Conservation (phyloP, 2,329 filamentous ascomycete genomes). For the Epichloe brachyelytri region DNA sequence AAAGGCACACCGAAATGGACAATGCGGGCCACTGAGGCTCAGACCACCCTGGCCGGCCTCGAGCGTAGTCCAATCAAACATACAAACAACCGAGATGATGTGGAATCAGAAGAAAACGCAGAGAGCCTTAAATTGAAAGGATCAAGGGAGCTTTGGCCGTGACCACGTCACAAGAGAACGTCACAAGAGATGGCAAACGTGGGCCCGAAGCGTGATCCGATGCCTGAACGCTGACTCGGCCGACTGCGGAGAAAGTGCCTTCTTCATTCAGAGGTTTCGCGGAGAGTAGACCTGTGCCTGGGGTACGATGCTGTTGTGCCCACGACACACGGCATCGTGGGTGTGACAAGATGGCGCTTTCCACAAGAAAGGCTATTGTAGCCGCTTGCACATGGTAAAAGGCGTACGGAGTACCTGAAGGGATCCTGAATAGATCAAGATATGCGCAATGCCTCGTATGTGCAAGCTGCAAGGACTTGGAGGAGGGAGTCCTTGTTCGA, state of each 20-base stretch:
- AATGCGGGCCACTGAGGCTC: background rate
- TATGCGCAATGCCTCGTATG: background rate
- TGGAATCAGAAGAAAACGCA: background rate
- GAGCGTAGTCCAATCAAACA: conserved; percentile 2
- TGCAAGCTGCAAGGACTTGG: background rate
- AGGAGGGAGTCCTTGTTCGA: too few species aligned
- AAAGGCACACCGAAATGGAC: background rate
- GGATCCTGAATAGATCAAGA: background rate
- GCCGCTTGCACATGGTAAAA: background rate
- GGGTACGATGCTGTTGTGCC: conserved; percentile 1
- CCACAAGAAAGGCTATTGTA: background rate
- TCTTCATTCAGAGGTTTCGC: background rate
- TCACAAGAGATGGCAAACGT: background rate
- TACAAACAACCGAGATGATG: conserved; percentile 1
- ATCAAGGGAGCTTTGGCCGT: background rate
- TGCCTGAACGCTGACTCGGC: conserved; percentile 1
- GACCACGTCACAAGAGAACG: background rate
- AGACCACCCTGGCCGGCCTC: background rate
- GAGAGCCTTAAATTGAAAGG: background rate
- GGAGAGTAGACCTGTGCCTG: background rate
- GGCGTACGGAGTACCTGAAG: background rate
- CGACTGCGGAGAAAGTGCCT: background rate
- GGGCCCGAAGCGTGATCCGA: background rate
- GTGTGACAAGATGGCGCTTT: conserved; percentile 3
- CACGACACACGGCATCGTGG: background rate